These are phyloP conservation scores for Pyrenophora teres DNA, from an alignment of 2,329 filamentous ascomycete species.

Conservation along the genomic window DNA sequence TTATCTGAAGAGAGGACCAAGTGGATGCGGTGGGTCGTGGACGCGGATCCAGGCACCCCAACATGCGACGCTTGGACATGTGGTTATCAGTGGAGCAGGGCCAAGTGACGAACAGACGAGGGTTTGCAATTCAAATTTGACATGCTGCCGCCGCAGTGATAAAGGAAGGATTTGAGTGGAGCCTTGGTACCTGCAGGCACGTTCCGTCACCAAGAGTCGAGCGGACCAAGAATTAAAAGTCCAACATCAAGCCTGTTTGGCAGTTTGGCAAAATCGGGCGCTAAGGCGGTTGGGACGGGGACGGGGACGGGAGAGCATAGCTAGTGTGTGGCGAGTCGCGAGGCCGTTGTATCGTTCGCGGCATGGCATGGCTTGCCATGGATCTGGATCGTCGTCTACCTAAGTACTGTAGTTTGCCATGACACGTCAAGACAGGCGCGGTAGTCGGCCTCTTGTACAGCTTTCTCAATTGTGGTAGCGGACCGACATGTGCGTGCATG, in stretches of 20 bases:
- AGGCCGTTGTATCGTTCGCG: background rate
- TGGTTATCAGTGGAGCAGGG: conserved; percentile 26
- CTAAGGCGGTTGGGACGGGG: conserved; percentile 5
- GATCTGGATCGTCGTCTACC: no score
- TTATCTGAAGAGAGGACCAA: conserved; percentile 3
- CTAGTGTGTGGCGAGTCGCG: background rate
- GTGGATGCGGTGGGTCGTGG: conserved; percentile 6
- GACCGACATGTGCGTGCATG: no score
- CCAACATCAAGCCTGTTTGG: conserved; percentile 11
- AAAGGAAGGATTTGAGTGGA: conserved; percentile 5
- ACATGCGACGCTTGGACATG: conserved; percentile 12
- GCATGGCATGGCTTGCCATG: no score
- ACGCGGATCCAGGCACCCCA: conserved; percentile 18
- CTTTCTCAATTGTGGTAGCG: background rate
- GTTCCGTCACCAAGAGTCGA: conserved; percentile 3
- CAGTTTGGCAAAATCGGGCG: background rate
- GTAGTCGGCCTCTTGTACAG: conserved; percentile 18
- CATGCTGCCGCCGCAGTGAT: conserved; percentile 5
- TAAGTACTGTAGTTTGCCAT: no score
- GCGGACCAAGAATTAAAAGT: conserved; percentile 3
- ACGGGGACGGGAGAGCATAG: background rate
- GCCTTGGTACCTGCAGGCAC: background rate
- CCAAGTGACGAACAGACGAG: conserved; percentile 10
- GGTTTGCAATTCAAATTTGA: conserved; percentile 8
- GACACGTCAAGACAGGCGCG: background rate